Evolutionary conservation across 768 basidiomycete species (phyloP).

Genomic region (Guyanaporus albipodus): DNA sequence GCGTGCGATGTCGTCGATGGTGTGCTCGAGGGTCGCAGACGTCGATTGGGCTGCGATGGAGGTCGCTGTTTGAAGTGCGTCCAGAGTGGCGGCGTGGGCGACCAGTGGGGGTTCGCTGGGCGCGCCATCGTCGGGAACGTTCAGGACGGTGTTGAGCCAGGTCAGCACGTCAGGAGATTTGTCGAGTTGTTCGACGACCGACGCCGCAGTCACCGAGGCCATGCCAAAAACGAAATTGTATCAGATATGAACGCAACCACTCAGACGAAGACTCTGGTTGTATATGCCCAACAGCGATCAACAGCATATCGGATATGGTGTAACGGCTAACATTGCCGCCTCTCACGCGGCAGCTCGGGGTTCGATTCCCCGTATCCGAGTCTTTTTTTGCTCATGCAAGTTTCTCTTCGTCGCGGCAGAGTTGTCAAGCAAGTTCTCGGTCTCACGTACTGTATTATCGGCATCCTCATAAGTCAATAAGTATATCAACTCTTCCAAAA

Average conservation of each 20-base stretch:
- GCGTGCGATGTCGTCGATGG: slow-evolving; percentile 90
- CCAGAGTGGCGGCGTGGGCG: slow-evolving; percentile 69
- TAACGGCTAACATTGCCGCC: slow-evolving; percentile 67
- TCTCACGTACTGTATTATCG: no score
- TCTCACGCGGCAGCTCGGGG: slow-evolving; percentile 50
- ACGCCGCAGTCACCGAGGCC: slow-evolving; percentile 32
- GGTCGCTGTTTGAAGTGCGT: slow-evolving; percentile 70
- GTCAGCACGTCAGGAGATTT: slow-evolving; percentile 56
- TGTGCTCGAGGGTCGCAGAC: slow-evolving; percentile 77
- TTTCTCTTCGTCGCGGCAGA: no score
- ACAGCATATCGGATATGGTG: slow-evolving; percentile 60
- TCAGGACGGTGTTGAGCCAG: slow-evolving; percentile 70
- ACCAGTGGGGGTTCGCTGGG: slow-evolving; percentile 19
- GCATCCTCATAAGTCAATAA: no score
- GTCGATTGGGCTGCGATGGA: slow-evolving; percentile 89
- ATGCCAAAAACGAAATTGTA: slow-evolving; percentile 4
- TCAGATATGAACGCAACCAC: not conserved
- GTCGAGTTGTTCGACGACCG: slow-evolving; percentile 52
- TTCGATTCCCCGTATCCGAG: slow-evolving; percentile 35
- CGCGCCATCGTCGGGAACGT: slow-evolving; percentile 40
- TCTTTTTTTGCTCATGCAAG: not conserved
- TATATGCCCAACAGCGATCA: no score
- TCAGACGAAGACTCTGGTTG: no score
- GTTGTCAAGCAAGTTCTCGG: no score
- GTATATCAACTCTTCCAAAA: no score